A percentile compares a stretch with the other conserved stretches of the same genome.
Evolutionary conservation across 345 rosid species (phyloP).

Genomic region (Acer negundo): DNA sequence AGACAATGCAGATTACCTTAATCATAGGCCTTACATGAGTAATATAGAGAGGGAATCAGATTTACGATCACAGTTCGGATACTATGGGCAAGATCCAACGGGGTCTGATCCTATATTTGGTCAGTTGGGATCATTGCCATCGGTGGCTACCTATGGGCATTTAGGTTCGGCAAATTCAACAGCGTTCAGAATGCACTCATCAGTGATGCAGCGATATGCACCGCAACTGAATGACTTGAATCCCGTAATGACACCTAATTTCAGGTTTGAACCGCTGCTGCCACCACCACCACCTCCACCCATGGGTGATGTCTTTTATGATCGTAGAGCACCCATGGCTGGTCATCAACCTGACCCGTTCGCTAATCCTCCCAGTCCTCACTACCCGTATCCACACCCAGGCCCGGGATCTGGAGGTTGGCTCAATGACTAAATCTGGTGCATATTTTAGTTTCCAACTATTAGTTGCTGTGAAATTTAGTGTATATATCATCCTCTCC

Average conservation of each 20-base stretch:
- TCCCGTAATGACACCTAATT: constrained; percentile 37
- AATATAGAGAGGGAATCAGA: constrained; percentile 31
- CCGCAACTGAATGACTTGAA: constrained; percentile 63
- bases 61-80: constrained; percentile 29
- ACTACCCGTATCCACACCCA: constrained; percentile 29
- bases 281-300: constrained; percentile 15
- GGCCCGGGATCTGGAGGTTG: constrained; percentile 52
- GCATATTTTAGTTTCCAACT: not conserved
- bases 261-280: constrained; percentile 34
- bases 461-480: no score
- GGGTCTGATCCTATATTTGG: constrained; percentile 16
- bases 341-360: constrained; percentile 22
- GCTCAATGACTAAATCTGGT: constrained; percentile 57
- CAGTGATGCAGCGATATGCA: constrained; percentile 60
- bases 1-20: constrained; percentile 21
- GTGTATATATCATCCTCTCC: no score
- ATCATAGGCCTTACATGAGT: constrained; percentile 28
- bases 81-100: constrained; percentile 34
- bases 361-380: constrained; percentile 59
- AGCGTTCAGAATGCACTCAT: constrained; percentile 37
- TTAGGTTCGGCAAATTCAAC: constrained; percentile 20
- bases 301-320: constrained; percentile 15
- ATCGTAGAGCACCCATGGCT: constrained; percentile 27
- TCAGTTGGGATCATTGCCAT: constrained; percentile 32
- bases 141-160: constrained; percentile 31